A percentile compares a stretch with the other conserved stretches of the same genome.
Conservation (phyloP, 352 stramenopile species). For the Aphanomyces invadans region DNA sequence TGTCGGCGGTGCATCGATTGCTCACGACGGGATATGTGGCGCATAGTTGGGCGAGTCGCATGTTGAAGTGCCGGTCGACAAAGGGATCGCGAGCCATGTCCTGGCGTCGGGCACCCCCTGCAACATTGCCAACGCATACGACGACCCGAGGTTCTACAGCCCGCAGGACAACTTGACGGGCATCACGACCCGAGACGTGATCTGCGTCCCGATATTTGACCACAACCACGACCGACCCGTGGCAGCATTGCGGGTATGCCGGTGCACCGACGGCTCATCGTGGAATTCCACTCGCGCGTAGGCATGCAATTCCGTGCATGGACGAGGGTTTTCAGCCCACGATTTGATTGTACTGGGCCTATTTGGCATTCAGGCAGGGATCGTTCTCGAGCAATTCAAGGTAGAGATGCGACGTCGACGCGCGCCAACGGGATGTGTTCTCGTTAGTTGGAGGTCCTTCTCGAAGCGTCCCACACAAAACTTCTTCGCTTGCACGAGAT, state of each 20-base stretch:
- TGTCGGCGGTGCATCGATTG: too few species aligned
- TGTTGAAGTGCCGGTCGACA: slow-evolving; percentile 64
- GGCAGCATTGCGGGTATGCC: slow-evolving; percentile 35
- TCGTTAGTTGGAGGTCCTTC: slow-evolving; percentile 34
- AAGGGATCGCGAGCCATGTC: slow-evolving; percentile 52
- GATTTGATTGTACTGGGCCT: slow-evolving; percentile 61
- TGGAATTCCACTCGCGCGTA: too few species aligned
- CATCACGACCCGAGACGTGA: slow-evolving; percentile 45
- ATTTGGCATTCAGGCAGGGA: slow-evolving; percentile 49
- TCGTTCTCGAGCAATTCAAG: slow-evolving; percentile 43
- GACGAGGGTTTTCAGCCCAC: slow-evolving; percentile 64
- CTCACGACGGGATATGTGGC: too few species aligned
- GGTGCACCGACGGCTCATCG: too few species aligned
- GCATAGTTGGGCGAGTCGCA: slow-evolving; percentile 35
- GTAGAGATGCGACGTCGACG: not conserved
- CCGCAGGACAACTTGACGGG: slow-evolving; percentile 60
- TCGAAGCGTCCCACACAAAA: slow-evolving; percentile 54
- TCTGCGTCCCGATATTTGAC: slow-evolving; percentile 58
- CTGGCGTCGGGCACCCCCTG: slow-evolving; percentile 46
- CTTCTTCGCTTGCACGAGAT: slow-evolving; percentile 49
- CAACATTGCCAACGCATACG: slow-evolving; percentile 56
- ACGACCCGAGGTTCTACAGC: slow-evolving; percentile 69
- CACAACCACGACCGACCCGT: slow-evolving; percentile 55
- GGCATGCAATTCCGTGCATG: slow-evolving; percentile 60
- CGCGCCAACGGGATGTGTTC: too few species aligned